Conservation (phyloP, 257 asterid species). For the Penstemon davidsonii region DNA sequence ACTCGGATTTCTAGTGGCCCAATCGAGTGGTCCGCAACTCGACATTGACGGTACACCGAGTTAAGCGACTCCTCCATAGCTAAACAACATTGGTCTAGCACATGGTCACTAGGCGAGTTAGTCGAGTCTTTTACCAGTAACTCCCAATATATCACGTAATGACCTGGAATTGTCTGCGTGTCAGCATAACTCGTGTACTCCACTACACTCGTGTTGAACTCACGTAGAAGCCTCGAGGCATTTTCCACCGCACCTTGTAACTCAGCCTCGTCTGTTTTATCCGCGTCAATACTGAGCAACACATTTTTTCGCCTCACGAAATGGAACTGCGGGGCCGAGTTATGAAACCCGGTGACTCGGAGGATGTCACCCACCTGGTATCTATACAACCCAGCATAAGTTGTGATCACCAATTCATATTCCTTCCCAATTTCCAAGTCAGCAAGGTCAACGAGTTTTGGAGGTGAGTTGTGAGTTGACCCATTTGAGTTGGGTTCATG, state of each 20-base stretch:
- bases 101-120: slow-evolving; percentile 43
- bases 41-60: slow-evolving; percentile 92
- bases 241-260: slow-evolving; percentile 75
- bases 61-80: slow-evolving; percentile 92
- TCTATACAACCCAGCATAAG: slow-evolving; percentile 75
- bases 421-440: slow-evolving; percentile 87
- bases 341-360: slow-evolving; percentile 92
- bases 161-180: slow-evolving; percentile 86
- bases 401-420: slow-evolving; percentile 86
- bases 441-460: slow-evolving; percentile 65
- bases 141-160: slow-evolving; percentile 93
- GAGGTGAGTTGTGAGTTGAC: slow-evolving; percentile 37
- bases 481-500: slow-evolving; percentile 48
- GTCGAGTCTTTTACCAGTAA: slow-evolving; percentile 54
- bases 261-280: slow-evolving; percentile 96
- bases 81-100: slow-evolving; percentile 60
- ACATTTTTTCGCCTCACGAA: slow-evolving; percentile 88
- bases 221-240: slow-evolving; percentile 52
- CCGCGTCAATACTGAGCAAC: slow-evolving; percentile 82
- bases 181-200: slow-evolving; percentile 96
- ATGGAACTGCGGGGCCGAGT: slow-evolving; percentile 85
- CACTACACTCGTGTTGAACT: slow-evolving; percentile 65
- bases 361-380: slow-evolving; percentile 95
- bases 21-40: slow-evolving; percentile 82
- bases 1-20: slow-evolving; percentile 94